Evolutionary conservation across 192 early-diverging fungal species (phyloP).

Genomic region (Coemansia interrupta): DNA sequence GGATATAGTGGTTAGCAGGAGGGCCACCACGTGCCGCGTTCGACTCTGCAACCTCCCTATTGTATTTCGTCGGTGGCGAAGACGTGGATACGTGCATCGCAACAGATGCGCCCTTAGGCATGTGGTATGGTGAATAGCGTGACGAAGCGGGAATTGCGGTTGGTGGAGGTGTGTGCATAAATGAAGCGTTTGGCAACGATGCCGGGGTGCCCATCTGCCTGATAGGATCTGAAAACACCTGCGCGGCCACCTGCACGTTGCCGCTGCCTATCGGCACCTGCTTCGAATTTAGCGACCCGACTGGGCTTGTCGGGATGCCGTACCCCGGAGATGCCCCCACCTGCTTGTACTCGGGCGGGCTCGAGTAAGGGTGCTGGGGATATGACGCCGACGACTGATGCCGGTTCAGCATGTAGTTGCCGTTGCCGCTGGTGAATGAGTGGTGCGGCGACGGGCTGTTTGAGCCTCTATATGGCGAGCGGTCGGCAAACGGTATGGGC

Average conservation of each 20-base stretch:
- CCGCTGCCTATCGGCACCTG: background rate
- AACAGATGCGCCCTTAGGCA: slow-evolving; percentile 17
- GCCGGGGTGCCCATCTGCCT: slow-evolving; percentile 12
- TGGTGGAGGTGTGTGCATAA: slow-evolving; percentile 41
- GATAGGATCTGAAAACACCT: slow-evolving; percentile 24
- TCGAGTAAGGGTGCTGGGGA: slow-evolving; percentile 5
- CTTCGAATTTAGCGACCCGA: too few relatives aligned
- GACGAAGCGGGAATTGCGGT: slow-evolving; percentile 14
- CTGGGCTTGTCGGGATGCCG: background rate
- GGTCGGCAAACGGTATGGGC: slow-evolving; percentile 30
- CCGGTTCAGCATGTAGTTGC: slow-evolving; percentile 9
- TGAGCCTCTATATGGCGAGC: slow-evolving; percentile 2
- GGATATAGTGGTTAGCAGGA: slow-evolving; percentile 5
- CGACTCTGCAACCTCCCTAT: slow-evolving; percentile 4
- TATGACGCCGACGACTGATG: slow-evolving; percentile 6
- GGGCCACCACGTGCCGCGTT: slow-evolving; percentile 3
- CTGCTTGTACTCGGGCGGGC: slow-evolving; percentile 6
- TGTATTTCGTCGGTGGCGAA: slow-evolving; percentile 3
- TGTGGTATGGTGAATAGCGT: slow-evolving; percentile 49
- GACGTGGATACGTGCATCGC: slow-evolving; percentile 5
- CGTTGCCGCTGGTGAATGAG: slow-evolving; percentile 4
- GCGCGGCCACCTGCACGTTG: slow-evolving; percentile 41
- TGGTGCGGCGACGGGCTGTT: slow-evolving; percentile 13
- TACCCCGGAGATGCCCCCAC: background rate
- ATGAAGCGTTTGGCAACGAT: slow-evolving; percentile 35